Percentiles rank a stretch among this genome's conserved stretches.
phyloP scores from a whole-genome alignment of 768 basidiomycete genomes.

The Lentinula guzmanii region DNA sequence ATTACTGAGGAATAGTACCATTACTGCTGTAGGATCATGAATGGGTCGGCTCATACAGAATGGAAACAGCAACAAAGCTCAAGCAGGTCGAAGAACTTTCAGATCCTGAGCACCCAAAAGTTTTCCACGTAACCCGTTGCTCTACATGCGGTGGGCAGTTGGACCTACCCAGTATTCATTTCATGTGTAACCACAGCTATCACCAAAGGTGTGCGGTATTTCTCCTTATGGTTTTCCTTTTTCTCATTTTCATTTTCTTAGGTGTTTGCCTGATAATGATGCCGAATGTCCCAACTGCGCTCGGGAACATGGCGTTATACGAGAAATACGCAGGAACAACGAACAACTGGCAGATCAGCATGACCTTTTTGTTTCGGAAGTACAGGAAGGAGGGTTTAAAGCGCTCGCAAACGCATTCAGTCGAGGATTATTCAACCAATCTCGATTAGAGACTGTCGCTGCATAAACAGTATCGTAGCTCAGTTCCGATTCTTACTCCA shows the following conservation, averaged over 20 bases:
- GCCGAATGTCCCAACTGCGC: constrained; percentile 88
- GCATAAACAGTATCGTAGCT: not conserved
- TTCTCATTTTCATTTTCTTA: constrained; percentile 21
- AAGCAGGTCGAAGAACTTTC: constrained; percentile 78
- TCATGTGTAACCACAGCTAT: constrained; percentile 98
- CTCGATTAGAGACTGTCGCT: constrained; percentile 2
- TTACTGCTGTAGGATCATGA: constrained; percentile 65
- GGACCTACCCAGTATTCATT: constrained; percentile 90
- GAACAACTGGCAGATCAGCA: constrained; percentile 79
- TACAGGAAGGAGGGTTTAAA: constrained; percentile 65
- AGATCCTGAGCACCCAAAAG: constrained; percentile 70
- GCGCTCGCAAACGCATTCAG: constrained; percentile 69
- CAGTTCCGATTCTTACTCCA: not conserved
- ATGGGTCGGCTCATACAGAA: constrained; percentile 80
- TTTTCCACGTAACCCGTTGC: constrained; percentile 94
- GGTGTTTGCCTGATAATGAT: constrained; percentile 86
- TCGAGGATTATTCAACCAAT: constrained; percentile 44
- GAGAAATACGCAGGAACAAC: constrained; percentile 85
- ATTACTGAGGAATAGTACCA: not conserved
- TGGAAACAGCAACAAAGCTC: constrained; percentile 76
- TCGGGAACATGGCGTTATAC: constrained; percentile 79
- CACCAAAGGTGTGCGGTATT: constrained; percentile 69
- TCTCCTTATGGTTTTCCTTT: not conserved
- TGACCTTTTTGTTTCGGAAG: constrained; percentile 72
- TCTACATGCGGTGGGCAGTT: constrained; percentile 85